Conservation (phyloP, 257 asterid species). For the Ehretia macrophylla region DNA sequence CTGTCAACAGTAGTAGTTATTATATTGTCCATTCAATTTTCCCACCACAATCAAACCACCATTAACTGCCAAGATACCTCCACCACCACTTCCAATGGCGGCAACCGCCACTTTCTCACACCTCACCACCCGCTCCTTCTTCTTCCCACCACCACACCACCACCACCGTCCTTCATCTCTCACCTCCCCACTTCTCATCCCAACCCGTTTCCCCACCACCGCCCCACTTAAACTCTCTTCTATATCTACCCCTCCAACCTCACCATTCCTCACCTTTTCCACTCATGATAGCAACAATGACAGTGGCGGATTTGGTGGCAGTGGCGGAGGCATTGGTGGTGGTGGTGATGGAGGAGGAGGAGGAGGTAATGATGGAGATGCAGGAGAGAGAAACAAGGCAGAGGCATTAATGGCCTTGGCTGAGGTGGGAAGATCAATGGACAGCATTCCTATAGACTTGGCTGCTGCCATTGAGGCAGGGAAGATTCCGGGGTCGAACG, state of each 20-base stretch:
- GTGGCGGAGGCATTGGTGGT: conserved; percentile 20
- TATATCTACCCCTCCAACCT: conserved; percentile 13
- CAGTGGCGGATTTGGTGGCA: no score
- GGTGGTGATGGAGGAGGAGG: conserved; percentile 30
- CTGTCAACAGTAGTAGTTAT: no score
- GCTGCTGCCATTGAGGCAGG: conserved; percentile 79
- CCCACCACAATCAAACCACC: conserved; percentile 6
- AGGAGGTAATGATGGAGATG: conserved; percentile 47
- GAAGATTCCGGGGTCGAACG: conserved; percentile 65
- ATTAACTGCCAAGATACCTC: neutral
- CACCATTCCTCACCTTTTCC: conserved; percentile 34
- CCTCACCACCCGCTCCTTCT: conserved; percentile 10
- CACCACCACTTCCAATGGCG: conserved; percentile 15
- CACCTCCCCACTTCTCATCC: conserved; percentile 12
- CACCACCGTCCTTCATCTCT: conserved; percentile 9
- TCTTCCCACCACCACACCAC: conserved; percentile 5
- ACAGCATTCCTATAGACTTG: conserved; percentile 78
- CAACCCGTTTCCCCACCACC: conserved; percentile 10
- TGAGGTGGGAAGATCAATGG: conserved; percentile 69
- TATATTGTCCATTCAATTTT: neutral
- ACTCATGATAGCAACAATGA: no score
- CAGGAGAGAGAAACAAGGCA: conserved; percentile 56
- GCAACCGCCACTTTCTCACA: conserved; percentile 20
- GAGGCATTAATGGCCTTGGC: conserved; percentile 82
- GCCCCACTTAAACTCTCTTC: conserved; percentile 13